Evolutionary conservation across 1,139 yeast genomes (phyloP), one percentile per base, ranked within the genome.

Genomic region (Suhomyces bokatorum): DNA sequence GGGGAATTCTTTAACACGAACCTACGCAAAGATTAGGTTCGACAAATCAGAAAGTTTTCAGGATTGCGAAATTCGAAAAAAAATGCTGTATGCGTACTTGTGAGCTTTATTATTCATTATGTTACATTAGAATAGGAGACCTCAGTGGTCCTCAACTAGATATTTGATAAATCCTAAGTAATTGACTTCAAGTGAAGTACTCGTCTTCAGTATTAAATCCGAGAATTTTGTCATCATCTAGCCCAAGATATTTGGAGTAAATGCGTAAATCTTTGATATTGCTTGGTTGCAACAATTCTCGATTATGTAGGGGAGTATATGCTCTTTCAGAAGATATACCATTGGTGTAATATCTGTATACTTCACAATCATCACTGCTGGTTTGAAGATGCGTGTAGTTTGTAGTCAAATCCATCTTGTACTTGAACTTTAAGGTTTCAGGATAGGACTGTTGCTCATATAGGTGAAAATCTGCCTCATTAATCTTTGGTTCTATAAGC

Each of bases 171-270:
- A n/a, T n/a, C n/a, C n/a, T n/a, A n/a, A n/a, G n/a, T n/a, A n/a
- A n/a, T n/a, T n/a, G n/a, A n/a, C n/a, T 26, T 42, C 36, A 47
- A 10, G 32, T 49, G 39, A 67, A 66, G 37, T 67, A 67, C 43
- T 67, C 65, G 47, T 67, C 71, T 40, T 65, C 67, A 3, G 68
- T 58, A 37, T 53, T 55, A 11, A 65, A 52, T 14, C 56, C 58
- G 26, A 63, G 51, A 9, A 50, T 43, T 26, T 47, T 54, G 16
- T 58, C 64, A 12, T 64, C 66, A 9, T 59, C 65, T 16, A 58
- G 43, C 1, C 70, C 71, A 10, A 63, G 47, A 42, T 66, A 66
- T 26, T 54, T 57, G 1, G 58, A 46, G 41, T 68, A 68, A 8
- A 60, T 32, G 28, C 50, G 50, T 16, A 59, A 42, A 39, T 63